Evolutionary conservation across 306 rosid genomes (phyloP).

Genomic region (Rosa rugosa): DNA sequence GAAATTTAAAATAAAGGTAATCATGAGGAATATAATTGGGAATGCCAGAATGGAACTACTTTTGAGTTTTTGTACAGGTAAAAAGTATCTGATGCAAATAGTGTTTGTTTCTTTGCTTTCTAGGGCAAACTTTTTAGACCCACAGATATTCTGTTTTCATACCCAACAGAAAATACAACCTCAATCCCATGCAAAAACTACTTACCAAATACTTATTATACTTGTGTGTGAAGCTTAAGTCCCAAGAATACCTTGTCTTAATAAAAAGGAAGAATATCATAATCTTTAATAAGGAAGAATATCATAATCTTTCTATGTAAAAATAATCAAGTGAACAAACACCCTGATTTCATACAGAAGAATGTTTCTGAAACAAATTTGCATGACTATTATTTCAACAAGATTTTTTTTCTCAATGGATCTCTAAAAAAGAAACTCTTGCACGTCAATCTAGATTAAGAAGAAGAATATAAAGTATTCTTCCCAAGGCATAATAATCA

Average conservation of each 20-base stretch:
- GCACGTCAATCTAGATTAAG: neutral
- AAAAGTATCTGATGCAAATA: constrained; percentile 3
- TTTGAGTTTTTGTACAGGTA: constrained; percentile 5
- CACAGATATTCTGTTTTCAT: neutral
- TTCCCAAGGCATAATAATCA: neutral
- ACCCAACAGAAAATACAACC: neutral
- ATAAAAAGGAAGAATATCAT: neutral
- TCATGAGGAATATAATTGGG: constrained; percentile 14
- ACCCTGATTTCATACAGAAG: neutral
- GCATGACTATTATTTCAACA: neutral
- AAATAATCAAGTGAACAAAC: neutral
- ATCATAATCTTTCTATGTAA: neutral
- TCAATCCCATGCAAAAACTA: neutral
- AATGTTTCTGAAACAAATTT: neutral
- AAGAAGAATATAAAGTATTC: neutral
- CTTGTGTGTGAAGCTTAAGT: neutral
- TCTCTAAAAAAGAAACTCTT: neutral
- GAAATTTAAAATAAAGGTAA: neutral
- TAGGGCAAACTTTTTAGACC: constrained; percentile 11
- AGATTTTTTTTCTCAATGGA: neutral
- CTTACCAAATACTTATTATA: neutral
- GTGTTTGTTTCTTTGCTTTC: constrained; percentile 13
- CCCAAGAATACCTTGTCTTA: neutral
- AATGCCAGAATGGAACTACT: constrained; percentile 1
- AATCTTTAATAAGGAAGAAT: neutral